phyloP scores from a whole-genome alignment of 1,139 yeast genomes.

The Lizanozyma gosingica region DNA sequence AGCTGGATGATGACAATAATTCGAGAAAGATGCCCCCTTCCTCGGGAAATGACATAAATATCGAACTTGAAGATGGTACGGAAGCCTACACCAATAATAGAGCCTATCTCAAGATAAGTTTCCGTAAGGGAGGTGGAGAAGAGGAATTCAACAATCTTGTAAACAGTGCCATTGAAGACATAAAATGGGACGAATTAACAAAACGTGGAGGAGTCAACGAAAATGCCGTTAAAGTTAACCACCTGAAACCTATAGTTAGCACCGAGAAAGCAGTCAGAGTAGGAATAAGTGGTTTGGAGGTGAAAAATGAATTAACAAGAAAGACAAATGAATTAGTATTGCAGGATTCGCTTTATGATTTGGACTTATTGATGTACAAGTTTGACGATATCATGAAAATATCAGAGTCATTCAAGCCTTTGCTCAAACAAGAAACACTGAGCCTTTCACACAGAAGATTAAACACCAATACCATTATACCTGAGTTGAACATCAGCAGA shows the following conservation, averaged over 20 bases:
- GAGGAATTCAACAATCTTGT: conserved; percentile 21
- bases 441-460: conserved; percentile 1
- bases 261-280: conserved; percentile 4
- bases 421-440: conserved; percentile 12
- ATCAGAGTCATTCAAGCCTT: conserved; percentile 36
- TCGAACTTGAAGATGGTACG: conserved; percentile 20
- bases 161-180: conserved; percentile 33
- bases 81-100: conserved; percentile 24
- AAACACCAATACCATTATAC: conserved; percentile 11
- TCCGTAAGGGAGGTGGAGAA: conserved; percentile 50
- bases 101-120: conserved; percentile 48
- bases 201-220: conserved; percentile 31
- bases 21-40: not conserved
- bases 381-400: conserved; percentile 66
- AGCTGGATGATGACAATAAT: not conserved
- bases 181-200: conserved; percentile 36
- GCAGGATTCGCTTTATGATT: conserved; percentile 64
- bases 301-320: conserved; percentile 46
- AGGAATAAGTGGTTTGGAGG: conserved; percentile 71
- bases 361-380: conserved; percentile 67
- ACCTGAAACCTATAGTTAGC: not conserved
- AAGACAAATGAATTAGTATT: conserved; percentile 55
- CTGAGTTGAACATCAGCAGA: conserved; percentile 24
- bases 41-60: conserved; percentile 9
- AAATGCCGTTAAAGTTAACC: conserved; percentile 22